Evolutionary conservation across 768 basidiomycete species (phyloP).

Genomic region (Phylloporus arenicola): DNA sequence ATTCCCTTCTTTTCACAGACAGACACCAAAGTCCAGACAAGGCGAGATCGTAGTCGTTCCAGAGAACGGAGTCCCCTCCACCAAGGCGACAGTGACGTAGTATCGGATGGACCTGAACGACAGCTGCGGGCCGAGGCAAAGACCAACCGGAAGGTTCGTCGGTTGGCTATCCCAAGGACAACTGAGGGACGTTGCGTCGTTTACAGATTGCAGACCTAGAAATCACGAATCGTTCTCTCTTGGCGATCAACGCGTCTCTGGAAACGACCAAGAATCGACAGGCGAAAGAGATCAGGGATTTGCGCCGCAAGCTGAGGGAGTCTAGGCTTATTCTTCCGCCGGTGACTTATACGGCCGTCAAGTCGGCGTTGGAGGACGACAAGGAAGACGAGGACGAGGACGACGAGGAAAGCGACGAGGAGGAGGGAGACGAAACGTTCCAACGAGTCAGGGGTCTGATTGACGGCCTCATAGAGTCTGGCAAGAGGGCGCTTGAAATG

Average conservation of each 20-base stretch:
- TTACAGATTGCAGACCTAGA: constrained; percentile 84
- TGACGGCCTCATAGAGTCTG: constrained; percentile 55
- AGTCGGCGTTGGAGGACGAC: constrained; percentile 41
- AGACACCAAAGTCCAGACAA: constrained; percentile 8
- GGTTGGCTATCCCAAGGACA: not conserved
- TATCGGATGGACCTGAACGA: constrained; percentile 36
- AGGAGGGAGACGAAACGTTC: constrained; percentile 52
- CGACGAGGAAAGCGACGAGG: constrained; percentile 24
- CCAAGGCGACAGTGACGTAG: constrained; percentile 31
- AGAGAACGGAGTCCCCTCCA: constrained; percentile 13
- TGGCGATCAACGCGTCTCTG: too few relatives aligned
- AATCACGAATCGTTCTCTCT: constrained; percentile 81
- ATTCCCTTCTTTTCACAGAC: constrained; percentile 10
- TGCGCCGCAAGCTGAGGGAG: constrained; percentile 78
- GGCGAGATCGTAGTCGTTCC: constrained; percentile 20
- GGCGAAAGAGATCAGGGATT: constrained; percentile 78
- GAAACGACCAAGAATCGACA: constrained; percentile 78
- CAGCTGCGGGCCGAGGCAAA: constrained; percentile 70
- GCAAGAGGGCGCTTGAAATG: constrained; percentile 59
- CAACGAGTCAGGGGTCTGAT: constrained; percentile 58
- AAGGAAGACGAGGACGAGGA: constrained; percentile 38
- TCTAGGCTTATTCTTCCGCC: constrained; percentile 72
- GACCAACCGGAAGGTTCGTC: constrained; percentile 75
- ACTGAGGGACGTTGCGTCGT: constrained; percentile 1
- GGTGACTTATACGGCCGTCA: constrained; percentile 54